Conservation (phyloP, 75 land plant species). For the Ceratopteris richardii region DNA sequence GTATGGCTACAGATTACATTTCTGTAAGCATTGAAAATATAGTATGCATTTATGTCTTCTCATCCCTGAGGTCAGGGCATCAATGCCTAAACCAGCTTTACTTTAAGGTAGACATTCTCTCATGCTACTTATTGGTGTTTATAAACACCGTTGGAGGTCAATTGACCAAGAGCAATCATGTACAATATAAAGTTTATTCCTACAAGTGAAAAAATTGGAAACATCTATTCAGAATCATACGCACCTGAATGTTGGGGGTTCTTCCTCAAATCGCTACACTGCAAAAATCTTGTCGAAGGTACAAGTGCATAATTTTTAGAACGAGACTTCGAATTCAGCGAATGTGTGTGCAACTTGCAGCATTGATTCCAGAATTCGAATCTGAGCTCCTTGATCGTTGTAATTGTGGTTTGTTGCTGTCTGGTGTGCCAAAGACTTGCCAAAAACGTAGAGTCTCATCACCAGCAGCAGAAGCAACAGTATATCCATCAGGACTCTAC, state of each 20-base stretch:
- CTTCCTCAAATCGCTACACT: too few relatives aligned
- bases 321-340: not conserved
- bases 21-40: too few relatives aligned
- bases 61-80: too few relatives aligned
- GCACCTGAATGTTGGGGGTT: not conserved
- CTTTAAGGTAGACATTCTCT: too few relatives aligned
- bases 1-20: too few relatives aligned
- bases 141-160: not conserved
- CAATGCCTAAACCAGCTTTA: too few relatives aligned
- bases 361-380: not conserved
- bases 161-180: not conserved
- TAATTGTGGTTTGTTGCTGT: conserved; percentile 9
- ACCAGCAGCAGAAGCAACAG: conserved; percentile 79
- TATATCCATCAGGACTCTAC: conserved; percentile 90
- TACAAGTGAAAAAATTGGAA: too few relatives aligned
- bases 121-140: conserved; percentile 5
- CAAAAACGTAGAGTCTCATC: conserved; percentile 84
- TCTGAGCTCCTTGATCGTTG: not conserved
- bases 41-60: too few relatives aligned
- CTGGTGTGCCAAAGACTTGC: conserved; percentile 81
- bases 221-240: too few relatives aligned
- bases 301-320: not conserved
- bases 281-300: too few relatives aligned
- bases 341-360: conserved; percentile 1
- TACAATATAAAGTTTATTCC: too few relatives aligned